phyloP scores from a whole-genome alignment of 352 stramenopile genomes.

The Aphanomyces astaci region DNA sequence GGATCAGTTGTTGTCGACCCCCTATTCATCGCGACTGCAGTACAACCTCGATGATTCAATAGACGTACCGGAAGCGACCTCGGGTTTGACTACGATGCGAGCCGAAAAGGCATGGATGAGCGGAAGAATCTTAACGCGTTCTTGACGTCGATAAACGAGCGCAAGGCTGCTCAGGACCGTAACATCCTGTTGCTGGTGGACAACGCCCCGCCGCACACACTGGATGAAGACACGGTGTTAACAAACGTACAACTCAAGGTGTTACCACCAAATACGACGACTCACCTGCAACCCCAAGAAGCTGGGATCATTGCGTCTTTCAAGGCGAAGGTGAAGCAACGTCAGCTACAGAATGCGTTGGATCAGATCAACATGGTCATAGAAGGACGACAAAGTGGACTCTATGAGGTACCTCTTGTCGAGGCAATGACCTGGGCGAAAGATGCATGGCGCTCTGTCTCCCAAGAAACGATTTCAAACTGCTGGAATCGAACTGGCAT shows the following conservation, averaged over 20 bases:
- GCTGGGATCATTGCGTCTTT: constrained; percentile 12
- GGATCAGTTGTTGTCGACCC: background rate
- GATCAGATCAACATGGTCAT: background rate
- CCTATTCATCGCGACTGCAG: constrained; percentile 2
- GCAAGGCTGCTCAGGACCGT: background rate
- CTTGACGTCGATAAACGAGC: background rate
- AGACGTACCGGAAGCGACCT: background rate
- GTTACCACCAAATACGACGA: background rate
- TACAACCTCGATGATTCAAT: background rate
- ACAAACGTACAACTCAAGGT: constrained; percentile 4
- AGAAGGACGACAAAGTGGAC: background rate
- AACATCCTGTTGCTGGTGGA: constrained; percentile 6
- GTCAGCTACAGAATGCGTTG: background rate
- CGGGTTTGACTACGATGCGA: constrained; percentile 6
- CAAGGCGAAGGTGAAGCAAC: constrained; percentile 1
- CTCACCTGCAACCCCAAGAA: constrained; percentile 9
- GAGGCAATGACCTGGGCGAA: background rate
- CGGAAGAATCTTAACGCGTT: background rate
- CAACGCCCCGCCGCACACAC: background rate
- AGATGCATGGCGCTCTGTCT: background rate
- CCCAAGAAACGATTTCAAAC: background rate
- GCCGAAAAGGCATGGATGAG: constrained; percentile 13
- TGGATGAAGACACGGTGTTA: background rate
- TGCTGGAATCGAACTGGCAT: background rate
- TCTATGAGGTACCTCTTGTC: constrained; percentile 1